Conservation (phyloP, 2,329 filamentous ascomycete genomes). For the Ceratocystis ficicola region DNA sequence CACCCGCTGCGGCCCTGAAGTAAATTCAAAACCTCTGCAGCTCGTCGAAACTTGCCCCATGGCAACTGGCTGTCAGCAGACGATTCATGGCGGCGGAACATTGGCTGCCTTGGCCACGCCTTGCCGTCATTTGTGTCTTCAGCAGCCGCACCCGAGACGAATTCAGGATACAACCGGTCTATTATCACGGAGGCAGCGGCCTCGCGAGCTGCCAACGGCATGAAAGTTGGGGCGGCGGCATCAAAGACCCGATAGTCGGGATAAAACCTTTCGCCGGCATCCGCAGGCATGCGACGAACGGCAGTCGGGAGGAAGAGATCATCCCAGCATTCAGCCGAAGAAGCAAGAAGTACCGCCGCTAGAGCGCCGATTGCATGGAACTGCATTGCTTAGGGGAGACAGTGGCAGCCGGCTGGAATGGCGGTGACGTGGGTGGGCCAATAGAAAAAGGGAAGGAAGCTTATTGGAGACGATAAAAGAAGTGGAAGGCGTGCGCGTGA, state of each 20-base stretch:
- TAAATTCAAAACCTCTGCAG: constrained; percentile 36
- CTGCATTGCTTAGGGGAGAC: constrained; percentile 29
- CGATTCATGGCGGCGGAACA: constrained; percentile 8
- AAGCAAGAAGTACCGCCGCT: not conserved
- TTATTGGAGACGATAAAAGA: not conserved
- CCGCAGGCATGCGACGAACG: constrained; percentile 58
- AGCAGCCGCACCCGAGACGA: constrained; percentile 29
- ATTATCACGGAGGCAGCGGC: constrained; percentile 28
- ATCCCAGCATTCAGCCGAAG: constrained; percentile 27
- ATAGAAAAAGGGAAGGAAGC: not conserved
- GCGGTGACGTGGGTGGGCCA: not conserved
- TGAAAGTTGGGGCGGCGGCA: constrained; percentile 22
- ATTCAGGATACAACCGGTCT: constrained; percentile 23
- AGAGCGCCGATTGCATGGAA: constrained; percentile 22
- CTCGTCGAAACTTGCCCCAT: constrained; percentile 30
- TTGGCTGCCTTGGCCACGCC: constrained; percentile 9
- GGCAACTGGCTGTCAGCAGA: constrained; percentile 21
- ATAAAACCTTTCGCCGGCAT: constrained; percentile 62
- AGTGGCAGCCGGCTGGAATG: constrained; percentile 10
- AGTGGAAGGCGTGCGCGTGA: not conserved
- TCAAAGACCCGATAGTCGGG: constrained; percentile 50
- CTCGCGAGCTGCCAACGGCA: constrained; percentile 27
- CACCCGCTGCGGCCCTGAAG: constrained; percentile 53
- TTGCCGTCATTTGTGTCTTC: constrained; percentile 42
- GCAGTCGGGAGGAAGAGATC: constrained; percentile 41